Evolutionary conservation across 495 filamentous ascomycete species (phyloP).

Genomic region (Lindgomyces ingoldianus): DNA sequence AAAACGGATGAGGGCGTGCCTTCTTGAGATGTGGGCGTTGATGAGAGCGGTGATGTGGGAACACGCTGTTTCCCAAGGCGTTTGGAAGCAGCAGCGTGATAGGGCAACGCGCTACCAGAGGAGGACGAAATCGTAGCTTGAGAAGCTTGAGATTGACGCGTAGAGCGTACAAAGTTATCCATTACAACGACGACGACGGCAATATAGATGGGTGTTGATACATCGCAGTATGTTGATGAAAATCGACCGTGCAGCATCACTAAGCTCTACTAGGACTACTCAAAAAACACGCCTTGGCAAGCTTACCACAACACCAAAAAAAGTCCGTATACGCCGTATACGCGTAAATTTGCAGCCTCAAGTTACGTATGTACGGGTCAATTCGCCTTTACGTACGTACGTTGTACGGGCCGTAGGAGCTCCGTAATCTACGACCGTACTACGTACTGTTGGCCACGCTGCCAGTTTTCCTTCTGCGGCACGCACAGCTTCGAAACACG

Average conservation of each 20-base stretch:
- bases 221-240: neutral
- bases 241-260: neutral
- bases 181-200: constrained; percentile 1
- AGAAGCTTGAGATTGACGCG: neutral
- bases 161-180: constrained; percentile 1
- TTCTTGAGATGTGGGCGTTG: neutral
- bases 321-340: neutral
- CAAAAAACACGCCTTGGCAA: neutral
- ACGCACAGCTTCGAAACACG: constrained; percentile 41
- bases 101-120: neutral
- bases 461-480: too few relatives aligned
- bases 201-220: constrained; percentile 1
- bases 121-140: neutral
- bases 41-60: neutral
- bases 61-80: neutral
- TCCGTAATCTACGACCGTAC: neutral
- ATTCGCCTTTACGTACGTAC: neutral
- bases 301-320: constrained; percentile 1
- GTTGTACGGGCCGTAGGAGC: neutral
- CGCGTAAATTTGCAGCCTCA: neutral
- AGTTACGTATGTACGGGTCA: neutral
- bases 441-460: neutral
- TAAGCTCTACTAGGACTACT: neutral
- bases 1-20: neutral
- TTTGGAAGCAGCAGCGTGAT: neutral